Evolutionary conservation across 345 rosid genomes (phyloP).

Genomic region (Odontarrhena argentea): DNA sequence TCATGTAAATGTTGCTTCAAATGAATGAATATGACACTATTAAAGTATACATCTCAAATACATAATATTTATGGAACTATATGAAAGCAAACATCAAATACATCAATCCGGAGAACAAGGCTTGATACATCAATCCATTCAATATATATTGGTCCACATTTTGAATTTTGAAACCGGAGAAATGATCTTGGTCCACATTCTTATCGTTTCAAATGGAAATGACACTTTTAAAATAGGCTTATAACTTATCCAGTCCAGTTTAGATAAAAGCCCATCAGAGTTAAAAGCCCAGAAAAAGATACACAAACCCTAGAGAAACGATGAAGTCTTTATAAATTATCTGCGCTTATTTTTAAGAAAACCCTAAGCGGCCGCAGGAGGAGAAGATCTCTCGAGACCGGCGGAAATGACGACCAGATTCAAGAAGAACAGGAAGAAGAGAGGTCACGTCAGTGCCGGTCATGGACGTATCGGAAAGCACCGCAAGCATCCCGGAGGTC

Average conservation of each 20-base stretch:
- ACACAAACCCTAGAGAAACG: constrained; percentile 33
- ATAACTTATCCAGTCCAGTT: too few species aligned
- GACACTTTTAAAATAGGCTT: too few species aligned
- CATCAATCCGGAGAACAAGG: too few species aligned
- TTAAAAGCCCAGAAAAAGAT: neutral
- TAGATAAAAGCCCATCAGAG: too few species aligned
- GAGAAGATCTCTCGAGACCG: neutral
- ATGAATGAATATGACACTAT: neutral
- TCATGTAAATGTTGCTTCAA: neutral
- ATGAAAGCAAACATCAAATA: neutral
- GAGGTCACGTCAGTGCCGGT: constrained; percentile 89
- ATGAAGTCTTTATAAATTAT: neutral
- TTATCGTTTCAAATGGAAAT: too few species aligned
- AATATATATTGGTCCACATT: neutral
- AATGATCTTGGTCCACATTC: too few species aligned
- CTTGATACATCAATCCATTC: too few species aligned
- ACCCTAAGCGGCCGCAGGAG: constrained; percentile 32
- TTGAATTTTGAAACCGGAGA: too few species aligned
- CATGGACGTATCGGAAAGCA: constrained; percentile 87
- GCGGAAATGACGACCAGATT: constrained; percentile 45
- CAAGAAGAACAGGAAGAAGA: constrained; percentile 90
- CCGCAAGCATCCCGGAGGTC: constrained; percentile 86
- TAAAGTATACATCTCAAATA: neutral
- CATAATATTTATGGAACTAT: neutral
- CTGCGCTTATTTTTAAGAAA: constrained; percentile 11